Percentiles rank a stretch among this genome's conserved stretches.
These are phyloP conservation scores for Brassica incana DNA, from an alignment of 345 rosid species.

Conservation along the genomic window DNA sequence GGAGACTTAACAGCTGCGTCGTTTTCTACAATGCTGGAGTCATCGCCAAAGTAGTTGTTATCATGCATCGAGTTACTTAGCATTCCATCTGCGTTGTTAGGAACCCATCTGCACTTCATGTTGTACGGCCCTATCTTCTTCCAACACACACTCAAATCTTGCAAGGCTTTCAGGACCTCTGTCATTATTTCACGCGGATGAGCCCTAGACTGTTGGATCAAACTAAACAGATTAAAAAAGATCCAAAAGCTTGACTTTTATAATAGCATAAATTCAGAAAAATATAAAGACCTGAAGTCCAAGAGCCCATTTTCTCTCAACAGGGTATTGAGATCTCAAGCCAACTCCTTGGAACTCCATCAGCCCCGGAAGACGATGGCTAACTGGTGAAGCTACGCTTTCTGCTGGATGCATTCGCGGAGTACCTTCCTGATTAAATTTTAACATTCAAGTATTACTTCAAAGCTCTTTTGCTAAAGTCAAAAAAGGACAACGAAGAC, in stretches of 20 bases:
- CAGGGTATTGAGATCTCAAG: conserved; percentile 57
- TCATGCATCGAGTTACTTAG: conserved; percentile 52
- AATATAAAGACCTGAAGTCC: conserved; percentile 72
- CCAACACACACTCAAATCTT: conserved; percentile 87
- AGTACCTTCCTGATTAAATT: conserved; percentile 58
- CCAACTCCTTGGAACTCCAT: conserved; percentile 77
- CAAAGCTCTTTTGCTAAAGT: conserved; percentile 2
- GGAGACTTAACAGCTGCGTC: conserved; percentile 48
- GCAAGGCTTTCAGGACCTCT: conserved; percentile 80
- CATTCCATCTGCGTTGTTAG: conserved; percentile 58
- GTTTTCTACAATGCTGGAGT: conserved; percentile 59
- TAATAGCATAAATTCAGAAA: background rate
- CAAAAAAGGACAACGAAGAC: conserved; percentile 22
- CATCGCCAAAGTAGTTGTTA: conserved; percentile 70
- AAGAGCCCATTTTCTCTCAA: conserved; percentile 89
- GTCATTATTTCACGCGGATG: conserved; percentile 93
- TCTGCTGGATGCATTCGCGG: conserved; percentile 67
- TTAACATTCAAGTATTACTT: conserved; percentile 17
- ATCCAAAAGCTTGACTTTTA: background rate
- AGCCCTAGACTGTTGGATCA: conserved; percentile 62
- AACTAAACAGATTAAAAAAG: background rate
- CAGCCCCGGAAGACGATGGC: conserved; percentile 59
- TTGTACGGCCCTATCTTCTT: conserved; percentile 95
- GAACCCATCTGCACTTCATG: conserved; percentile 95
- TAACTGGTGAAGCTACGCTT: conserved; percentile 54